phyloP scores from a whole-genome alignment of 1,284 basidiomycete genomes.

The Rhodotorula sp. region DNA sequence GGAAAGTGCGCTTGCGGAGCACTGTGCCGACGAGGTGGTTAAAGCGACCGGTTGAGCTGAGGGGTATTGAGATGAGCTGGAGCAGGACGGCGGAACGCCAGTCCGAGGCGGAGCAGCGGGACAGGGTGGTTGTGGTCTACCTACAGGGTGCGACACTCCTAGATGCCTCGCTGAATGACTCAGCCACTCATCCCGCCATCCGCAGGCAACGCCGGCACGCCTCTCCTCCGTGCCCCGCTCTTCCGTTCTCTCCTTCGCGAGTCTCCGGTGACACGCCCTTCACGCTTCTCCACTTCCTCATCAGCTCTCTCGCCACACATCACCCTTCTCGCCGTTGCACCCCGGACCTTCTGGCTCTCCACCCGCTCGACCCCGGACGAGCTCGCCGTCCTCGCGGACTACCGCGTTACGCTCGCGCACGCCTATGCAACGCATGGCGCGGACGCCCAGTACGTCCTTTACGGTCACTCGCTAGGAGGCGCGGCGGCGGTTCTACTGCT shows the following conservation, averaged over 20 bases:
- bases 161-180: too few relatives aligned
- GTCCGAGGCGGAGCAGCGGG: constrained; percentile 15
- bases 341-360: constrained; percentile 57
- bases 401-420: constrained; percentile 51
- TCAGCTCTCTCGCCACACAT: constrained; percentile 50
- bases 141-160: constrained; percentile 51
- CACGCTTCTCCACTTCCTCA: constrained; percentile 47
- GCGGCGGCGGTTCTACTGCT: constrained; percentile 56
- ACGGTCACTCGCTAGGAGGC: constrained; percentile 61
- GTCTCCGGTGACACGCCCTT: constrained; percentile 5
- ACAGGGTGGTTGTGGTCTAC: constrained; percentile 51
- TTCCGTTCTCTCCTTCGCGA: constrained; percentile 52
- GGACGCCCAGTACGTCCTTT: constrained; percentile 53
- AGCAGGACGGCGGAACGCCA: neutral
- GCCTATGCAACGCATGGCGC: constrained; percentile 50
- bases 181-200: neutral
- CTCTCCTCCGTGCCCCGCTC: constrained; percentile 57
- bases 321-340: constrained; percentile 53
- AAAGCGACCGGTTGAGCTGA: constrained; percentile 42
- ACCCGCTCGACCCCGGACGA: constrained; percentile 52
- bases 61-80: constrained; percentile 48
- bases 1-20: constrained; percentile 50
- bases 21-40: constrained; percentile 18
- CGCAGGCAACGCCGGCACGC: constrained; percentile 60
- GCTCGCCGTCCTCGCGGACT: constrained; percentile 55